Percentiles rank a stretch among this genome's conserved stretches.
These are phyloP conservation scores for Trichaptum fuscoviolaceum DNA, from an alignment of 768 basidiomycete genomes.

Conservation along the genomic window DNA sequence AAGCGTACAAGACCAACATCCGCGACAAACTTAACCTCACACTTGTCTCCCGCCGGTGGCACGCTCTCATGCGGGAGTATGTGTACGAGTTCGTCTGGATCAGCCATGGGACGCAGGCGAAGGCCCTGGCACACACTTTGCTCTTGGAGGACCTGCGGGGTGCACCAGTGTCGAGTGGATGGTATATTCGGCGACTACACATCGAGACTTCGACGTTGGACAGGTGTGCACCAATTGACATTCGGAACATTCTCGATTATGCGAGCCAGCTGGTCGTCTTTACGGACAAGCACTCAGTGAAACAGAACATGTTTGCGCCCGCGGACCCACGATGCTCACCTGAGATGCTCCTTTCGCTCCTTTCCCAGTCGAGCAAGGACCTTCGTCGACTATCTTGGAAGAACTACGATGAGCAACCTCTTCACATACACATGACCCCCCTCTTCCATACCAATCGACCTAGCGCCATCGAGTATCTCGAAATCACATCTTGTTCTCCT, in stretches of 20 bases:
- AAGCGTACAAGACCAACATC: conserved; percentile 44
- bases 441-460: conserved; percentile 38
- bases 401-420: conserved; percentile 61
- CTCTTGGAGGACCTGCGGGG: conserved; percentile 35
- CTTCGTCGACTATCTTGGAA: conserved; percentile 65
- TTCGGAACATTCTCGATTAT: conserved; percentile 64
- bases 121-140: conserved; percentile 38
- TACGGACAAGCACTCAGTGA: conserved; percentile 59
- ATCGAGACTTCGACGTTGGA: conserved; percentile 63
- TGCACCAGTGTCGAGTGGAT: conserved; percentile 33
- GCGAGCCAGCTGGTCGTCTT: conserved; percentile 55
- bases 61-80: conserved; percentile 45
- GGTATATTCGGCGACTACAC: conserved; percentile 57
- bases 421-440: conserved; percentile 50
- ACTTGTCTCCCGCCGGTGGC: conserved; percentile 53
- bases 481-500: conserved; percentile 55
- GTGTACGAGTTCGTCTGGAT: conserved; percentile 73
- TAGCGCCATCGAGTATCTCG: conserved; percentile 57
- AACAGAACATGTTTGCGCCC: conserved; percentile 45
- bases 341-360: conserved; percentile 52
- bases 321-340: conserved; percentile 44
- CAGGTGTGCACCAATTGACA: conserved; percentile 58
- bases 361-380: conserved; percentile 47
- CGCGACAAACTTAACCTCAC: conserved; percentile 43
- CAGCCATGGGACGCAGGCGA: conserved; percentile 44